Evolutionary conservation across 169 alveolate species (phyloP).

Genomic region (Plasmodium adleri): DNA sequence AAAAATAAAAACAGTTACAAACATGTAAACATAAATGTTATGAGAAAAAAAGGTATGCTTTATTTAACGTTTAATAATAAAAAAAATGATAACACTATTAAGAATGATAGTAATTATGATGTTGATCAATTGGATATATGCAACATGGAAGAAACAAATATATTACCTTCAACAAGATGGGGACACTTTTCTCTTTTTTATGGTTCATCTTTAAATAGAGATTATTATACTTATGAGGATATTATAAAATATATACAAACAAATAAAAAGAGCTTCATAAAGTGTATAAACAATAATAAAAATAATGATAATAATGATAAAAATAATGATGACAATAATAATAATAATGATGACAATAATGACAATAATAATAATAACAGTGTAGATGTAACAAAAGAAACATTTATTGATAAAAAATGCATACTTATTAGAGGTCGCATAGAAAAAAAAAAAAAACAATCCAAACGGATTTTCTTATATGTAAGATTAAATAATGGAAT

Average conservation of each 20-base stretch:
- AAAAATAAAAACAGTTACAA: too few species aligned
- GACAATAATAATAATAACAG: too few species aligned
- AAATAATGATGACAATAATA: not conserved
- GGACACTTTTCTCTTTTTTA: slow-evolving; percentile 49
- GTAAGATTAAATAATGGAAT: slow-evolving; percentile 32
- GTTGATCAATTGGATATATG: too few species aligned
- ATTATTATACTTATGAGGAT: slow-evolving; percentile 9
- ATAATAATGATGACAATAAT: not conserved
- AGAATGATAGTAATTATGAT: too few species aligned
- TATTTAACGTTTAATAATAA: too few species aligned
- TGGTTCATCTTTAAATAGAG: not conserved
- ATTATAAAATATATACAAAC: slow-evolving; percentile 14
- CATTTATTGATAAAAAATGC: not conserved
- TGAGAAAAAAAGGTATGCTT: too few species aligned
- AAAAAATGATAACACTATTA: too few species aligned
- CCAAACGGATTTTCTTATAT: slow-evolving; percentile 42
- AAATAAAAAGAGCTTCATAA: not conserved
- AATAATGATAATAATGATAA: not conserved
- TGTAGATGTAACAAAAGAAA: not conserved
- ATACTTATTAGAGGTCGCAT: slow-evolving; percentile 33
- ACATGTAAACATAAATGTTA: too few species aligned
- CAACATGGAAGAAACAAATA: too few species aligned
- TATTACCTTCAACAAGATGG: too few species aligned
- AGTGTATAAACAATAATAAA: not conserved
- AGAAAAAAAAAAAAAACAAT: slow-evolving; percentile 32